Conservation (phyloP, 345 rosid species). For the Heritiera fomes region DNA sequence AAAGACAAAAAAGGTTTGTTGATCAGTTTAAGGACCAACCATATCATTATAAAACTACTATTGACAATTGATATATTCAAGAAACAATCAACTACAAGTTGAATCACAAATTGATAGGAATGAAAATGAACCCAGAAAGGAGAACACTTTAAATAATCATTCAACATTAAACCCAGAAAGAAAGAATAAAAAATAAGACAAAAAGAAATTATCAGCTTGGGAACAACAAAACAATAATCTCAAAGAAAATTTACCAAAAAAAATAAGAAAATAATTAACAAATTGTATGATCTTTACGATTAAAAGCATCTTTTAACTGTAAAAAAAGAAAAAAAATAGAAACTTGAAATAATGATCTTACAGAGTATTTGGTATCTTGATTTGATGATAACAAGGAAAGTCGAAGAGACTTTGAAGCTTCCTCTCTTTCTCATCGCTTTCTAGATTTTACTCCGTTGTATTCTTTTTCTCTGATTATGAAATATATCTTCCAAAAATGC, state of each 20-base stretch:
- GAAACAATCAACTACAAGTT: background rate
- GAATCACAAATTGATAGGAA: background rate
- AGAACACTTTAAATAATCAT: background rate
- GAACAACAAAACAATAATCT: background rate
- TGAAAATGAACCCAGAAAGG: background rate
- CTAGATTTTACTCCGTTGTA: background rate
- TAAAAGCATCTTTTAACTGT: background rate
- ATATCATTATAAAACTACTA: background rate
- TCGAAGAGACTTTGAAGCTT: background rate
- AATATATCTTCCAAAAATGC: background rate
- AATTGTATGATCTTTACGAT: background rate
- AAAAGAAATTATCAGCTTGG: background rate
- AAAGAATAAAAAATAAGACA: background rate
- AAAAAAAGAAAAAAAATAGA: background rate
- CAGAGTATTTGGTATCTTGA: slow-evolving; percentile 5
- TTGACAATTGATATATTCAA: background rate
- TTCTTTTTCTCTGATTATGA: background rate
- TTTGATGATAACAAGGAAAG: background rate
- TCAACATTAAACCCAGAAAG: background rate
- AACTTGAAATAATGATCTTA: slow-evolving; percentile 5
- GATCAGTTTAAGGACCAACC: background rate
- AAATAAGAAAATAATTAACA: background rate
- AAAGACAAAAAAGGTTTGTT: background rate
- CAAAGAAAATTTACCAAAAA: background rate
- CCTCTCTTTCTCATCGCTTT: background rate